Evolutionary conservation across 345 rosid genomes (phyloP), one percentile per base, ranked within the genome.

Genomic region (Citrus hindsii): DNA sequence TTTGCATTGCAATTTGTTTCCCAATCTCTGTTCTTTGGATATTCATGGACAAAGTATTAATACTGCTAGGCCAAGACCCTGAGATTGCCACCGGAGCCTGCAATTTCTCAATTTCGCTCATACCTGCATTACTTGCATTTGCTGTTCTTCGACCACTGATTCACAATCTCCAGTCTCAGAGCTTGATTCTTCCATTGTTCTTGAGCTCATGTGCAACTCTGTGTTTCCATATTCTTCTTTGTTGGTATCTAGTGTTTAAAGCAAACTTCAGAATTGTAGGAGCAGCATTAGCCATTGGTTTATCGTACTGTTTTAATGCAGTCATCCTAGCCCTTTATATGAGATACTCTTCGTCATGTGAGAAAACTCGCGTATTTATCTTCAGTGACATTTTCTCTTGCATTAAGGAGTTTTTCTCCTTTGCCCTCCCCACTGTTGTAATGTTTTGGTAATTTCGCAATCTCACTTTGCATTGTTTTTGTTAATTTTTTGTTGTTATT

Each of bases 131-230:
- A 13, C 86, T 88, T 14, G 91, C 80, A 24, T 79, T 12, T 38
- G 69, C 92, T 10, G n/a, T 88, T 76, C 84, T 89, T 71, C 90
- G 85, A 37, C 67, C 89, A 0, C 22, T 87, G 7, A 9, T 80
- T 79, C 87, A 86, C 4, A 89, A 82, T 77, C 88, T 88, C 77
- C 90, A 84, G 46, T 77, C 85, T 5, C 88, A 87, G 79, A 84
- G 85, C 75, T 78, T 86, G 71, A 81, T 84, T 73, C 75, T 79
- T 33, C 92, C 95, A 9, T 74, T 87, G 73, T 74, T 86, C 30
- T 63, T 84, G 2, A 79, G 87, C 76, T 79, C 89, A 46, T 46
- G 48, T 53, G 86, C 85, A 22, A 69, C 88, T 71, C 71, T 89
- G 0, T 81, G 80, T 65, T 62, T 88, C 64, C 90, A 91, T 76